A percentile compares a stretch with the other conserved stretches of the same genome.
phyloP scores from a whole-genome alignment of 2,329 filamentous ascomycete species.

The Fusarium agapanthi region DNA sequence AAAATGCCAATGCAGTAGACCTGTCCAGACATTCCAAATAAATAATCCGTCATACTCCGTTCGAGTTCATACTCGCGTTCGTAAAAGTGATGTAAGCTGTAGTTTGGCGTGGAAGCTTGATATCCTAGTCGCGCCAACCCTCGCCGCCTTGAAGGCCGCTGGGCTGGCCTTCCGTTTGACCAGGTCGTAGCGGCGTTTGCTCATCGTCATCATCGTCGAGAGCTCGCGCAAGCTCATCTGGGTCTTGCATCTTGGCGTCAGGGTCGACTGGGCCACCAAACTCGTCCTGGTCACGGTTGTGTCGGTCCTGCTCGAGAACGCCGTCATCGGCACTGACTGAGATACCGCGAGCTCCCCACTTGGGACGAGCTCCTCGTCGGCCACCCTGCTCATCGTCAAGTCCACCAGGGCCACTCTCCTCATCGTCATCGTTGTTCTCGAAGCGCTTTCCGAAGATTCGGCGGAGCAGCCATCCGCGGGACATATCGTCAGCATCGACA shows the following conservation, averaged over 20 bases:
- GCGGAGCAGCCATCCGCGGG: conserved; percentile 83
- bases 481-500: conserved; percentile 88
- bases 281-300: conserved; percentile 56
- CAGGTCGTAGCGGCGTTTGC: conserved; percentile 45
- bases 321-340: conserved; percentile 73
- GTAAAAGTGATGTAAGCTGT: conserved; percentile 3
- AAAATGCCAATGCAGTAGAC: not conserved
- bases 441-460: conserved; percentile 74
- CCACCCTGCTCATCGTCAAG: conserved; percentile 50
- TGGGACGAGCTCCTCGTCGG: conserved; percentile 53
- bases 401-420: conserved; percentile 65
- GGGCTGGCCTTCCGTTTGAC: conserved; percentile 44
- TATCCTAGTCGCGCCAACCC: conserved; percentile 54
- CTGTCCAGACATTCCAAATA: conserved; percentile 27
- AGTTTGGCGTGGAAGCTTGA: not conserved
- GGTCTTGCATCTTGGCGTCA: conserved; percentile 72
- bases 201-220: conserved; percentile 64
- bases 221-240: conserved; percentile 69
- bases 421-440: conserved; percentile 61
- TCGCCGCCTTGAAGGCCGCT: conserved; percentile 56
- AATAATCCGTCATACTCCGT: conserved; percentile 36
- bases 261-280: conserved; percentile 61
- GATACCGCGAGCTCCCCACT: conserved; percentile 72
- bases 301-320: conserved; percentile 60
- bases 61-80: conserved; percentile 5